These are phyloP conservation scores for Tetrahymena malaccensis DNA, from an alignment of 73 alveolate genomes.

Conservation along the genomic window DNA sequence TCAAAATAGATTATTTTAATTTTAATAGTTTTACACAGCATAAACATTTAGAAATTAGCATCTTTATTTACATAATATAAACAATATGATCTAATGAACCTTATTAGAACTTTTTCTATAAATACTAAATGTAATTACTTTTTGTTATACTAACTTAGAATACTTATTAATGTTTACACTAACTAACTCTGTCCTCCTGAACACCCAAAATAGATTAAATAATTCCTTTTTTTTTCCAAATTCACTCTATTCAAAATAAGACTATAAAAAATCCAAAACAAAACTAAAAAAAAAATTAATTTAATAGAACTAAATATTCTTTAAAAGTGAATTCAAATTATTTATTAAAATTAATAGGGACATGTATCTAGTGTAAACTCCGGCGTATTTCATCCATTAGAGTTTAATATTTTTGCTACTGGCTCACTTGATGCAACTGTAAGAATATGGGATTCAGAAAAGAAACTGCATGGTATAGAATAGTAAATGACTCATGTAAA, in stretches of 20 bases:
- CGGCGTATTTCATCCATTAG: neutral
- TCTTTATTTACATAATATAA: neutral
- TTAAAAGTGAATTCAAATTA: neutral
- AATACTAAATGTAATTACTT: neutral
- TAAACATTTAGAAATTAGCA: neutral
- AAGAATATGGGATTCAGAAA: neutral
- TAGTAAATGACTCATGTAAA: neutral
- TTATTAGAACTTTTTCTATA: neutral
- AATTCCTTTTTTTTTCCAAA: neutral
- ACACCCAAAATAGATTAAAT: neutral
- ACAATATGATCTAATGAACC: neutral
- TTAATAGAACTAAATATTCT: neutral
- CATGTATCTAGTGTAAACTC: neutral
- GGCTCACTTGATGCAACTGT: neutral
- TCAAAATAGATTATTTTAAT: neutral
- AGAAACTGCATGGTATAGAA: neutral
- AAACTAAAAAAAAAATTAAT: too few relatives aligned
- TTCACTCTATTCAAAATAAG: neutral
- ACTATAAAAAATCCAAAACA: neutral
- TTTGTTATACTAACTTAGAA: neutral
- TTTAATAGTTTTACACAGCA: too few relatives aligned
- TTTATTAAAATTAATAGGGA: neutral
- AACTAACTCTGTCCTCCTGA: neutral
- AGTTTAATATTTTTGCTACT: neutral
- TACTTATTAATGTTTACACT: neutral